Conservation (phyloP, 768 basidiomycete genomes). For the Naganishia onofrii region DNA sequence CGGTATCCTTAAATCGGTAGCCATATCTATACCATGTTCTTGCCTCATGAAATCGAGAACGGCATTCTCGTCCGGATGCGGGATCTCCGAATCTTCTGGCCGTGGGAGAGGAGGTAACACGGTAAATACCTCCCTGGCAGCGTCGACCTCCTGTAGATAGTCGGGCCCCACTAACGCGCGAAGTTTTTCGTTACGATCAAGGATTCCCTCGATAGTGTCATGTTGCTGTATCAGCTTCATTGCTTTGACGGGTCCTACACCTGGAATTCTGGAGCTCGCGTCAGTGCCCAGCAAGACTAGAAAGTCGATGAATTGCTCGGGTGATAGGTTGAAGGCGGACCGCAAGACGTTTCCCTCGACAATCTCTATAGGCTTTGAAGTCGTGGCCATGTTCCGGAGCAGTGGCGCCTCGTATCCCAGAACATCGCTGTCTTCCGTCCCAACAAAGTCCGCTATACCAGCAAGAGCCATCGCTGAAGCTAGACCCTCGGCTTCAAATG, state of each 20-base stretch:
- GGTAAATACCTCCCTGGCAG: slow-evolving; percentile 31
- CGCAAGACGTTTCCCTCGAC: slow-evolving; percentile 68
- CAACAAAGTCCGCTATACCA: slow-evolving; percentile 81
- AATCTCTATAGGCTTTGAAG: slow-evolving; percentile 61
- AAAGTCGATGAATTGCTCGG: slow-evolving; percentile 71
- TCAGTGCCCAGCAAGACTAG: slow-evolving; percentile 84
- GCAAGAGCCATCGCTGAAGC: slow-evolving; percentile 71
- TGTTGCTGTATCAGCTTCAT: slow-evolving; percentile 71
- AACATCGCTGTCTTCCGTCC: slow-evolving; percentile 68
- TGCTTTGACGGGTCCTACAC: slow-evolving; percentile 73
- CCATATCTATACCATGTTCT: slow-evolving; percentile 38
- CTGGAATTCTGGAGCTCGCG: slow-evolving; percentile 78
- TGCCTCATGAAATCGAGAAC: slow-evolving; percentile 40
- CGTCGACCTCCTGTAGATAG: slow-evolving; percentile 35
- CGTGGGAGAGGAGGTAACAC: slow-evolving; percentile 35
- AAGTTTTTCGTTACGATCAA: slow-evolving; percentile 53
- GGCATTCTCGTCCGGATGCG: slow-evolving; percentile 27
- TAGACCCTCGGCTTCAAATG: slow-evolving; percentile 80
- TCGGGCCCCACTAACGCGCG: slow-evolving; percentile 27
- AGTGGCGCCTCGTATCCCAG: slow-evolving; percentile 61
- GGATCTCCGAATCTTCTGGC: slow-evolving; percentile 12
- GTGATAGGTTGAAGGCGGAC: slow-evolving; percentile 60
- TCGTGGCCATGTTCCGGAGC: slow-evolving; percentile 69
- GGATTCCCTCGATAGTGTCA: slow-evolving; percentile 68
- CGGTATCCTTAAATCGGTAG: not conserved